These are phyloP conservation scores for Fusarium tupiense DNA, from an alignment of 2,329 filamentous ascomycete species.

Conservation along the genomic window DNA sequence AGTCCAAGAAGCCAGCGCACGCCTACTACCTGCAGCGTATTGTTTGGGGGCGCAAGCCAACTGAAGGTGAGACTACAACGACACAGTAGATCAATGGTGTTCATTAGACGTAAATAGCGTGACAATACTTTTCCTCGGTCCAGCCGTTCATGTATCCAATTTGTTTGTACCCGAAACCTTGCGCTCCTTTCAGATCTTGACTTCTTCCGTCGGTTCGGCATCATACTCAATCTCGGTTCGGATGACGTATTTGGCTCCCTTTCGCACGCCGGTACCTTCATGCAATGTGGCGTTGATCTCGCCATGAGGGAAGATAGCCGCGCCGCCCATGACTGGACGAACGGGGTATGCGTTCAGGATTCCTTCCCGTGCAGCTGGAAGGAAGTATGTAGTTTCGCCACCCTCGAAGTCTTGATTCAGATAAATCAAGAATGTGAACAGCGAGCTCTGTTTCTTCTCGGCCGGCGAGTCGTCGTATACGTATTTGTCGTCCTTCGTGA, in stretches of 20 bases:
- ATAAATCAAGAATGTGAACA: conserved; percentile 76
- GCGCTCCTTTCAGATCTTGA: neutral
- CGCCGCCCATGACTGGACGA: conserved; percentile 73
- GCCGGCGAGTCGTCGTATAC: conserved; percentile 73
- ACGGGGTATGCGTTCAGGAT: conserved; percentile 75
- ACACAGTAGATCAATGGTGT: conserved; percentile 1
- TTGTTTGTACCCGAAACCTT: neutral
- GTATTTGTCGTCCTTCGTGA: conserved; percentile 66
- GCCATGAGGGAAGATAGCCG: conserved; percentile 76
- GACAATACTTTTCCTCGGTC: conserved; percentile 15
- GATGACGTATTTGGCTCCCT: conserved; percentile 75
- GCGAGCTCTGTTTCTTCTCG: conserved; percentile 68
- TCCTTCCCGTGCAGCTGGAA: conserved; percentile 71
- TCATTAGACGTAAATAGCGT: conserved; percentile 25
- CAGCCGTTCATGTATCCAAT: conserved; percentile 17
- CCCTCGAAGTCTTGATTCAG: conserved; percentile 77
- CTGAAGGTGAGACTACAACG: neutral
- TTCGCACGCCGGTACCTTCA: conserved; percentile 75
- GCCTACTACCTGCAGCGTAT: conserved; percentile 44
- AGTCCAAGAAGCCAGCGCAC: conserved; percentile 38
- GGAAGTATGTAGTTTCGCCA: conserved; percentile 77
- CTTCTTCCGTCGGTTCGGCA: conserved; percentile 52
- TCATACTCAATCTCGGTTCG: conserved; percentile 78
- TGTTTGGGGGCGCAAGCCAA: conserved; percentile 39
- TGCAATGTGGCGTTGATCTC: conserved; percentile 73